Evolutionary conservation across 345 rosid species (phyloP), one percentile per base, ranked within the genome.

Genomic region (Brassica nigra): DNA sequence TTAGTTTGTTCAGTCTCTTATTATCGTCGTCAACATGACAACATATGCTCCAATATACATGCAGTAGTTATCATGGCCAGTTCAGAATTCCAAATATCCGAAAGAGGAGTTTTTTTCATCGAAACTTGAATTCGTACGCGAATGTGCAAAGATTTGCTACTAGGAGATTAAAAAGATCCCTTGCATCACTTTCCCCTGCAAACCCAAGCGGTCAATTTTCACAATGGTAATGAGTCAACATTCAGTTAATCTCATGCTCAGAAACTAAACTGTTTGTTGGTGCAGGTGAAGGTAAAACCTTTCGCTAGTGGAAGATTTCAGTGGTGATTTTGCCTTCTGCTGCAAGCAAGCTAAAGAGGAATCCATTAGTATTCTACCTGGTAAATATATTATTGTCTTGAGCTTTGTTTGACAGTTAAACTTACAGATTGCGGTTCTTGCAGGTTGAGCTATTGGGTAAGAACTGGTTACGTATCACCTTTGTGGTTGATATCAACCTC

Each of bases 381-480:
- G 47, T 39, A 39, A 39, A 0, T 42, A 42, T 11, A 42, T 42
- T 3, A 10, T 10, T 42, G 47, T 39, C 66, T 62, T 31, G 28
- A 74, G 52, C 47, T 5, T 68, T 12, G 28, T 71, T 34, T 64
- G 62, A 42, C 61, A 36, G 16, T 33, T 44, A 16, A 64, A 20
- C 44, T 8, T 33, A 62, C 6, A n/a, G 4, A 61, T n/a, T 14
- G 54, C 1, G 62, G 16, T 42, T 62, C 69, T 31, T 83, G 80
- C 82, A 91, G 97, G 93, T 34, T 16, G 34, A 11, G 83, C 84
- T 34, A 85, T 88, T 33, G 95, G 44, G 83, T 69, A 81, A 83
- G 85, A 85, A 92, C 64, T 90, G 91, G 93, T 79, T 89, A 49
- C 90, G 87, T 12, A 57, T 90, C 52, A 85, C 85, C n/a, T 90